Evolutionary conservation across 805 yeast species (phyloP), one percentile per base, ranked within the genome.

Genomic region (Alloascoidea africana): DNA sequence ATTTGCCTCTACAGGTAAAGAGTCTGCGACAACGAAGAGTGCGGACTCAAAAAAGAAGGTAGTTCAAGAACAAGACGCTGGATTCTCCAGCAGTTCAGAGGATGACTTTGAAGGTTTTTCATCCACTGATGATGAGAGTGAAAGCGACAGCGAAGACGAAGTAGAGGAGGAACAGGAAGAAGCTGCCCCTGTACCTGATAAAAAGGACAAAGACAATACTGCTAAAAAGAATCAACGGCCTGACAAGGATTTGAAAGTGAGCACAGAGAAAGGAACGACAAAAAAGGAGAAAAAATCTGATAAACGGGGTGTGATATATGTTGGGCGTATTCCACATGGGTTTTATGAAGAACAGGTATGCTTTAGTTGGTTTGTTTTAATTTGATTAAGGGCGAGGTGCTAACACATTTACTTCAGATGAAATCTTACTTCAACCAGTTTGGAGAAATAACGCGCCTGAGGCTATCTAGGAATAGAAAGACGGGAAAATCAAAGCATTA

Each of bases 261-360:
- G 27, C 38, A 30, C 36, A 23, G 36, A 32, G 33, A 50, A 32
- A 45, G 47, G 17, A 39, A 45, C 14, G 40, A 39, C 14, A 41
- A 45, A 8, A 39, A 44, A 15, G 46, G 51, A 32, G 48, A 50
- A 17, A 46, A 48, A 18, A 34, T 14, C 16, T 34, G 27, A 19
- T 14, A 61, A 63, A 19, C 65, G 72, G 36, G 86, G 89, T 27
- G 84, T 85, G 38, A 62, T 91, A 39, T 91, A 87, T 56, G 70
- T 91, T 27, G 96, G 97, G 39, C 74, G 96, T 53, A 68, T 91
- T 45, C 98, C 98, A 35, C 77, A 79, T 48, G 95, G 94, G 33
- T 85, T 91, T 62, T 77, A 85, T 49, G 97, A 91, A 59, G 65
- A 59, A 32, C 89, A 82, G 55, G 42, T 65, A 34, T 8, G 36